Percentiles rank a stretch among this genome's conserved stretches.
Conservation (phyloP, 331 rosid species). For the Rhamnella rubrinervis region DNA sequence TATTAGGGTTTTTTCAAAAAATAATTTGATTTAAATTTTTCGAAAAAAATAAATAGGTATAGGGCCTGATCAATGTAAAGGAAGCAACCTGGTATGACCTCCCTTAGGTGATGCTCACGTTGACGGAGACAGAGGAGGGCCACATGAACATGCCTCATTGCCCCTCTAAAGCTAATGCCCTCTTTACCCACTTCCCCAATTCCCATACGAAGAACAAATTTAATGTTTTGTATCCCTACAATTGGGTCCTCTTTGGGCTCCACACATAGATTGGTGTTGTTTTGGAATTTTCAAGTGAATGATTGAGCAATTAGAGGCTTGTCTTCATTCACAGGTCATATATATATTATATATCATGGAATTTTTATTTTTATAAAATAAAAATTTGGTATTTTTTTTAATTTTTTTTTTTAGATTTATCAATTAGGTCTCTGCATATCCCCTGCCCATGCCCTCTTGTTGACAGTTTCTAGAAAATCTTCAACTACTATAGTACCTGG, state of each 20-base stretch:
- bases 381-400: not conserved
- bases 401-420: not conserved
- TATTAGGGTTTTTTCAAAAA: too few species aligned
- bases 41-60: not conserved
- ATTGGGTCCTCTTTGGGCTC: constrained; percentile 44
- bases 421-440: not conserved
- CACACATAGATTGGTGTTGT: constrained; percentile 30
- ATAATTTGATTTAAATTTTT: not conserved
- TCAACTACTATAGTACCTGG: not conserved
- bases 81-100: constrained; percentile 46
- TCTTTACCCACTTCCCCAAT: constrained; percentile 31
- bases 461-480: not conserved
- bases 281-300: constrained; percentile 36
- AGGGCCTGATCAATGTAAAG: constrained; percentile 1
- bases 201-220: constrained; percentile 31
- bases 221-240: constrained; percentile 25
- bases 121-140: constrained; percentile 64
- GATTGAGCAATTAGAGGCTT: constrained; percentile 56
- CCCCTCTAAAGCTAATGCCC: constrained; percentile 30
- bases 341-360: not conserved
- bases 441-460: constrained; percentile 18
- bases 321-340: constrained; percentile 44
- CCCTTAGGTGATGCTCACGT: constrained; percentile 30
- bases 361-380: too few species aligned
- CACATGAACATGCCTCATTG: constrained; percentile 60